A percentile compares a stretch with the other conserved stretches of the same genome.
Conservation (phyloP, 768 basidiomycete species). For the Cubamyces lactineus region DNA sequence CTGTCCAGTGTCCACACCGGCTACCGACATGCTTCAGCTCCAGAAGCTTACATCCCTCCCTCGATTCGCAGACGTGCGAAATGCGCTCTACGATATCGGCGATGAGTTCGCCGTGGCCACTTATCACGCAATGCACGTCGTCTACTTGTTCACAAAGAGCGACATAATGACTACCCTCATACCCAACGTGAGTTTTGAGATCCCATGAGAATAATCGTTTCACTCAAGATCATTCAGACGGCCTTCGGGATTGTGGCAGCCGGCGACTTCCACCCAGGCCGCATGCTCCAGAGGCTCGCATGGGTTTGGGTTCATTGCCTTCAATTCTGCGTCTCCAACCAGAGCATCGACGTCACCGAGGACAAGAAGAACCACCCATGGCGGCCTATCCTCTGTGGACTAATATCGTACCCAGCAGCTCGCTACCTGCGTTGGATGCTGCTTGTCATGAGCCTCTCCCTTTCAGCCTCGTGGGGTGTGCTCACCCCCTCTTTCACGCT, state of each 20-base stretch:
- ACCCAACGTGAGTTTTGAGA: background rate
- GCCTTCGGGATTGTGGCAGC: background rate
- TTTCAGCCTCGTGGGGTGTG: conserved; percentile 17
- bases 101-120: too few species aligned
- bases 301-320: conserved; percentile 36
- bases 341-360: conserved; percentile 26
- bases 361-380: conserved; percentile 32
- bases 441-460: conserved; percentile 18
- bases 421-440: conserved; percentile 28
- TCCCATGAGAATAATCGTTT: too few species aligned
- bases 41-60: too few species aligned
- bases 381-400: conserved; percentile 30
- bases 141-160: background rate
- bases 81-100: too few species aligned
- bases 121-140: background rate
- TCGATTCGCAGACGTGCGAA: too few species aligned
- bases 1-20: too few species aligned
- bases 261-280: background rate
- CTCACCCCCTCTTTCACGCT: conserved; percentile 18
- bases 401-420: conserved; percentile 21
- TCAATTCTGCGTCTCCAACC: conserved; percentile 35
- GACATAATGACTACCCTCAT: conserved; percentile 1
- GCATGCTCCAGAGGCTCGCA: background rate
- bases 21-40: too few species aligned
- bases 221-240: too few species aligned